A percentile compares a stretch with the other conserved stretches of the same genome.
phyloP scores from a whole-genome alignment of 176 grass and related monocot species.

The Triticum turgidum region DNA sequence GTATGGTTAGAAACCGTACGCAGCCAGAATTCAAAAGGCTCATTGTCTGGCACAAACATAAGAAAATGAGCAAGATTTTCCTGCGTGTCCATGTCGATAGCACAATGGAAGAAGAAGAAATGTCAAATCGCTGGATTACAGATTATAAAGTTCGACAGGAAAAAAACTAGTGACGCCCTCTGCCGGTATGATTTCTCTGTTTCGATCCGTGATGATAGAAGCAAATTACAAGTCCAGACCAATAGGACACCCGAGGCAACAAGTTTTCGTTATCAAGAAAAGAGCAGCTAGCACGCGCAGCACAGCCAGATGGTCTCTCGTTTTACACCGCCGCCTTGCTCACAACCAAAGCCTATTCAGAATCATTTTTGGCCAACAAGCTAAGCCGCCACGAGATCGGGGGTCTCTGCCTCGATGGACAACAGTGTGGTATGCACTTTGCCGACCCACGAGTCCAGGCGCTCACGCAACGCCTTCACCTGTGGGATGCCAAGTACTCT shows the following conservation, averaged over 20 bases:
- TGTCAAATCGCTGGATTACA: constrained; percentile 31
- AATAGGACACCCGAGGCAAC: constrained; percentile 14
- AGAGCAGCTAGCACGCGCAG: constrained; percentile 14
- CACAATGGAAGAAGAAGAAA: not conserved
- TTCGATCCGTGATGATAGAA: constrained; percentile 16
- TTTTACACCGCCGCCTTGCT: constrained; percentile 20
- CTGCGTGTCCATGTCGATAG: constrained; percentile 33
- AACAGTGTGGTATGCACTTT: constrained; percentile 79
- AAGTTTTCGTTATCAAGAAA: constrained; percentile 30
- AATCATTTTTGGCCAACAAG: constrained; percentile 11
- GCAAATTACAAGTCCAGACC: constrained; percentile 35
- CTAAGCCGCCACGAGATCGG: constrained; percentile 78
- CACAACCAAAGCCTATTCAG: constrained; percentile 12
- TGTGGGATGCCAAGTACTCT: constrained; percentile 84
- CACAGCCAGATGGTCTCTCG: constrained; percentile 19
- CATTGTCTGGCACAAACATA: not conserved
- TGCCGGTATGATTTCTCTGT: constrained; percentile 22
- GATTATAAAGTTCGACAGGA: constrained; percentile 28
- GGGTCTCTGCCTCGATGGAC: constrained; percentile 87
- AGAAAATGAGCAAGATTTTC: constrained; percentile 36
- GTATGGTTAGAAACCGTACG: not conserved
- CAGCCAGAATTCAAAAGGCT: not conserved
- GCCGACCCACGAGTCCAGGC: constrained; percentile 75
- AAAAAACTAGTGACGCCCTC: constrained; percentile 36
- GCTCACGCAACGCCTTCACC: constrained; percentile 71